phyloP scores from a whole-genome alignment of 2,329 filamentous ascomycete genomes.

The Colletotrichum eremochloae region DNA sequence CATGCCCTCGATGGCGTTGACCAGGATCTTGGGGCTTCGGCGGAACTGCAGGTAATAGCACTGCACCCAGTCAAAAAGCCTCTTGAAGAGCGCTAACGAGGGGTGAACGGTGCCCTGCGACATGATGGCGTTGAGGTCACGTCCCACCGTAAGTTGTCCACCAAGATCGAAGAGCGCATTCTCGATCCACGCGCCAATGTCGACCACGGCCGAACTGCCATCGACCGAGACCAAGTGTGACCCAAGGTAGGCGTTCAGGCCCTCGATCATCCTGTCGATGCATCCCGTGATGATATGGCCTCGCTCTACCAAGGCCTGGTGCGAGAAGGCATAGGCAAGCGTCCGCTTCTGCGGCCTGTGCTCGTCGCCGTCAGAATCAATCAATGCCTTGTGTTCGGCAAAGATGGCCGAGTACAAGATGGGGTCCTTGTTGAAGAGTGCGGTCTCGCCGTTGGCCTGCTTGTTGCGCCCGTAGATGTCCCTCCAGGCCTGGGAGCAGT shows the following conservation, averaged over 20 bases:
- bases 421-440: not conserved
- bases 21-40: not conserved
- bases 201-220: not conserved
- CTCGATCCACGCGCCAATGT: not conserved
- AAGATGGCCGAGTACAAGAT: not conserved
- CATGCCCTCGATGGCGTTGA: not conserved
- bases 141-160: not conserved
- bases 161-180: not conserved
- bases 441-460: not conserved
- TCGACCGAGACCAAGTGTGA: not conserved
- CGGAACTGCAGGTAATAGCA: constrained; percentile 1
- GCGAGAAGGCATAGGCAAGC: not conserved
- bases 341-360: not conserved
- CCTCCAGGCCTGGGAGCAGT: not conserved
- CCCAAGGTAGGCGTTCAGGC: not conserved
- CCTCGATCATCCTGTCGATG: not conserved
- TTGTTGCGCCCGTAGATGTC: not conserved
- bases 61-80: not conserved
- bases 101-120: not conserved
- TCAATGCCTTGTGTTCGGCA: not conserved
- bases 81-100: not conserved
- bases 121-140: not conserved
- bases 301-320: not conserved
- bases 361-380: not conserved
- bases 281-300: not conserved